phyloP scores from a whole-genome alignment of 2,329 filamentous ascomycete genomes.

The Exophiala xenobiotica region DNA sequence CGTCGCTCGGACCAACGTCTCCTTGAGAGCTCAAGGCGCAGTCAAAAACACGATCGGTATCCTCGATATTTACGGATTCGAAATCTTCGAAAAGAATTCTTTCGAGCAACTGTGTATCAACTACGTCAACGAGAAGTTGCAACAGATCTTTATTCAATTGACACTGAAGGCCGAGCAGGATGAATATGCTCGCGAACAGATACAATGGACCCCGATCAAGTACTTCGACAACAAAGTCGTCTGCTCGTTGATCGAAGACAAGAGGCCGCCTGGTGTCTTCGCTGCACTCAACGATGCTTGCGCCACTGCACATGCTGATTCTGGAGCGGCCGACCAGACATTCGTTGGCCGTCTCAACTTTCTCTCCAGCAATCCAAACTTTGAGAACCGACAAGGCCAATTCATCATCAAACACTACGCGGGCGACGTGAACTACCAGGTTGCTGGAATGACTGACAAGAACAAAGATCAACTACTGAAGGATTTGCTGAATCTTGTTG shows the following conservation, averaged over 20 bases:
- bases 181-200: constrained; percentile 92
- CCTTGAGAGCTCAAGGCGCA: constrained; percentile 72
- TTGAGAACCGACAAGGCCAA: constrained; percentile 87
- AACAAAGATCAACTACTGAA: constrained; percentile 98
- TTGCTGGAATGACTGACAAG: constrained; percentile 98
- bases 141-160: constrained; percentile 98
- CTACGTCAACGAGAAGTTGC: constrained; percentile 98
- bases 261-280: constrained; percentile 86
- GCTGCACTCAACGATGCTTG: constrained; percentile 96
- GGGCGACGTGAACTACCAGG: constrained; percentile 90
- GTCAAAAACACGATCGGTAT: constrained; percentile 89
- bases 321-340: constrained; percentile 87
- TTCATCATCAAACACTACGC: constrained; percentile 99
- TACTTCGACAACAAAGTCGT: constrained; percentile 99
- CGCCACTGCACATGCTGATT: constrained; percentile 96
- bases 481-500: constrained; percentile 83
- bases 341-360: constrained; percentile 93
- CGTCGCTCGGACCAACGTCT: constrained; percentile 85
- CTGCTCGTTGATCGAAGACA: constrained; percentile 92
- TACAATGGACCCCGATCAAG: constrained; percentile 97
- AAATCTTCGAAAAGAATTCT: constrained; percentile 98
- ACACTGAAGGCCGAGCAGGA: constrained; percentile 97
- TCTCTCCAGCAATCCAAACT: constrained; percentile 81
- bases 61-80: constrained; percentile 97
- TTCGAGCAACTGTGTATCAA: constrained; percentile 99